A percentile compares a stretch with the other conserved stretches of the same genome.
Evolutionary conservation across 2,329 filamentous ascomycete species (phyloP).

Genomic region (Thielaviopsis musarum): DNA sequence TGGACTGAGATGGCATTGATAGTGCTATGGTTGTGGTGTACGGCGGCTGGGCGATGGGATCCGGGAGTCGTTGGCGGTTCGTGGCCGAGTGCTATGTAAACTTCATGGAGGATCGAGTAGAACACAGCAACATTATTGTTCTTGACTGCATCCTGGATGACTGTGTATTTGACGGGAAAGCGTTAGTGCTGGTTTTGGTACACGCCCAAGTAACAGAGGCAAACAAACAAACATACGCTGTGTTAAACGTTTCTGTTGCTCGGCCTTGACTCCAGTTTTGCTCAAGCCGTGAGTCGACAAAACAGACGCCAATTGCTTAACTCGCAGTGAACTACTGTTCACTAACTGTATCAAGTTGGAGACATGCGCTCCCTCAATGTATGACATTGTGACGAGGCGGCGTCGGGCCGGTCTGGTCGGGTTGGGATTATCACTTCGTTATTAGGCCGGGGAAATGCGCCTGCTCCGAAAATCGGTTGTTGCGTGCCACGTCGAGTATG

Average conservation of each 20-base stretch:
- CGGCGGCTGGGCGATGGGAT: not conserved
- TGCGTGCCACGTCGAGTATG: not conserved
- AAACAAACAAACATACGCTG: conserved; percentile 42
- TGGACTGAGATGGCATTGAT: not conserved
- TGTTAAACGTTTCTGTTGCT: conserved; percentile 63
- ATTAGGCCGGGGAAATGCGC: not conserved
- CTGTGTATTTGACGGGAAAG: conserved; percentile 17
- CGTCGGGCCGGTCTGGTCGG: not conserved
- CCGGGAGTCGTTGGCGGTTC: not conserved
- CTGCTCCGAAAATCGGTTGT: not conserved
- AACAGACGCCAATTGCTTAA: conserved; percentile 56
- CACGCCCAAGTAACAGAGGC: not conserved
- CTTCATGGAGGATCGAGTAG: conserved; percentile 20
- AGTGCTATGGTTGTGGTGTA: not conserved
- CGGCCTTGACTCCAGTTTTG: conserved; percentile 70
- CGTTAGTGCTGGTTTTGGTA: not conserved
- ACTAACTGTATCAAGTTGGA: conserved; percentile 28
- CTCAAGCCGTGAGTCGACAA: conserved; percentile 57
- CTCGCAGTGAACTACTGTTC: conserved; percentile 29
- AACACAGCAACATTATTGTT: conserved; percentile 24
- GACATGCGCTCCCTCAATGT: conserved; percentile 22
- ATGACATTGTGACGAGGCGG: not conserved
- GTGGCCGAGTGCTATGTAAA: not conserved
- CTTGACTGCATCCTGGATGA: conserved; percentile 25
- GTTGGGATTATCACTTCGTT: not conserved